Evolutionary conservation across 2,329 filamentous ascomycete genomes (phyloP).

Genomic region (Colletotrichum brevisporum): DNA sequence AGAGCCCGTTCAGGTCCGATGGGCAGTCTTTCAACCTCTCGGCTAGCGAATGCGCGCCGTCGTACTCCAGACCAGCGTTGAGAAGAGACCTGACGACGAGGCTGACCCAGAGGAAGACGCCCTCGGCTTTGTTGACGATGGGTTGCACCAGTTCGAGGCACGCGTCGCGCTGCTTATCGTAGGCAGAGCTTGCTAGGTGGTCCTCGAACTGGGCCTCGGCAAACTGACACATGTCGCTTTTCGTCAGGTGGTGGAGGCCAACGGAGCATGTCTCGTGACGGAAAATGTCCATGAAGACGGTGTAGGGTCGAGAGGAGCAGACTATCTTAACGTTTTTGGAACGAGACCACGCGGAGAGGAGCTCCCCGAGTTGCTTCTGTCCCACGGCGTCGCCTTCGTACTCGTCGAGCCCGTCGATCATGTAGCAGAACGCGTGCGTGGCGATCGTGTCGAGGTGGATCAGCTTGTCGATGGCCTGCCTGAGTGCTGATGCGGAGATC

Average conservation of each 20-base stretch:
- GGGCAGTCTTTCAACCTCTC: neutral
- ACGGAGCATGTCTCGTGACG: neutral
- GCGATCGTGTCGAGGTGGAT: neutral
- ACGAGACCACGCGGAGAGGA: neutral
- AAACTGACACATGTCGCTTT: constrained; percentile 3
- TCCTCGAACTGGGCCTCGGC: constrained; percentile 1
- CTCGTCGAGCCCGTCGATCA: constrained; percentile 32
- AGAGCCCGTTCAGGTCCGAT: constrained; percentile 1
- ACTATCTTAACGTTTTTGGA: constrained; percentile 17
- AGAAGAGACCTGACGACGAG: constrained; percentile 9
- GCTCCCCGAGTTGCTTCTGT: constrained; percentile 7
- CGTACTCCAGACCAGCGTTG: neutral
- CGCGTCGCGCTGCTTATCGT: neutral
- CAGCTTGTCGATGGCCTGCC: neutral
- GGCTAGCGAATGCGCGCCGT: neutral
- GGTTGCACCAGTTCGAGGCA: neutral
- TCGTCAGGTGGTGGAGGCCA: constrained; percentile 11
- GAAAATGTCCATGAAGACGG: constrained; percentile 18
- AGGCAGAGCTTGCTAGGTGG: neutral
- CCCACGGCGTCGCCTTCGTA: constrained; percentile 23
- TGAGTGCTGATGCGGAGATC: neutral
- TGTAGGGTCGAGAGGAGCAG: constrained; percentile 18
- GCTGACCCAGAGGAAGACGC: constrained; percentile 20
- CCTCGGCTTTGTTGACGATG: neutral
- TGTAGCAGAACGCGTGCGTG: constrained; percentile 25